phyloP scores from a whole-genome alignment of 2,329 filamentous ascomycete species.

The Trichoderma atroviride region DNA sequence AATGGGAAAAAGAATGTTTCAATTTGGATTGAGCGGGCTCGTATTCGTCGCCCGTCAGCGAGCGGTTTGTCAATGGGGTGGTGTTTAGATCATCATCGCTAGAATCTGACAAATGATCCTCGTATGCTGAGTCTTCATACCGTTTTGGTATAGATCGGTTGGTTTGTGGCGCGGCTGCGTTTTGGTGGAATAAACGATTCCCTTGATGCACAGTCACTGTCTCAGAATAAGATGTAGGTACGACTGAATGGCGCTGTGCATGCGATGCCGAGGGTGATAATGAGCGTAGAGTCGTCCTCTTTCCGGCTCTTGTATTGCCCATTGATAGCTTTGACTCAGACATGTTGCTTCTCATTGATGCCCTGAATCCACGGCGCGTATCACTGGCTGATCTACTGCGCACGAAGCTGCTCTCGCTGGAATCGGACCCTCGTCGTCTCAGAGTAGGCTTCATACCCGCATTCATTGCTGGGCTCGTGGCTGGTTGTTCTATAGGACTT shows the following conservation, averaged over 20 bases:
- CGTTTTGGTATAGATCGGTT: constrained; percentile 43
- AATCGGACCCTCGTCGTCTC: constrained; percentile 61
- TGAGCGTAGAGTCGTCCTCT: constrained; percentile 71
- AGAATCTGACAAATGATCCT: constrained; percentile 65
- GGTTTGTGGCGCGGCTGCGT: constrained; percentile 41
- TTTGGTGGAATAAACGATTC: constrained; percentile 51
- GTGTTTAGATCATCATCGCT: constrained; percentile 58
- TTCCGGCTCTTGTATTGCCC: constrained; percentile 43
- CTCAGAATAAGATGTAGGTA: constrained; percentile 40
- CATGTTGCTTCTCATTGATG: constrained; percentile 65
- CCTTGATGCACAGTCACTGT: constrained; percentile 38
- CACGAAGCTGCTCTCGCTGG: constrained; percentile 82
- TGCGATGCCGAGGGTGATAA: constrained; percentile 66
- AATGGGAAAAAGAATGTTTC: constrained; percentile 28
- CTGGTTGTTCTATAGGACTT: constrained; percentile 33
- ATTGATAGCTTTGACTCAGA: constrained; percentile 35
- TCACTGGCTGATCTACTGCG: constrained; percentile 56
- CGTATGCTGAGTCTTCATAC: constrained; percentile 58
- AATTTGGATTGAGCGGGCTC: constrained; percentile 27
- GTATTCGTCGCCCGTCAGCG: constrained; percentile 31
- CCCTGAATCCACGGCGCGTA: constrained; percentile 65
- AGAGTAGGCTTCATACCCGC: constrained; percentile 40
- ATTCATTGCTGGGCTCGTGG: constrained; percentile 27
- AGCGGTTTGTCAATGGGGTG: constrained; percentile 19
- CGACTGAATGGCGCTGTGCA: constrained; percentile 49